Base-by-base conservation (phyloP, 1,284 basidiomycete species). In the Ustilago loliicola region DNA sequence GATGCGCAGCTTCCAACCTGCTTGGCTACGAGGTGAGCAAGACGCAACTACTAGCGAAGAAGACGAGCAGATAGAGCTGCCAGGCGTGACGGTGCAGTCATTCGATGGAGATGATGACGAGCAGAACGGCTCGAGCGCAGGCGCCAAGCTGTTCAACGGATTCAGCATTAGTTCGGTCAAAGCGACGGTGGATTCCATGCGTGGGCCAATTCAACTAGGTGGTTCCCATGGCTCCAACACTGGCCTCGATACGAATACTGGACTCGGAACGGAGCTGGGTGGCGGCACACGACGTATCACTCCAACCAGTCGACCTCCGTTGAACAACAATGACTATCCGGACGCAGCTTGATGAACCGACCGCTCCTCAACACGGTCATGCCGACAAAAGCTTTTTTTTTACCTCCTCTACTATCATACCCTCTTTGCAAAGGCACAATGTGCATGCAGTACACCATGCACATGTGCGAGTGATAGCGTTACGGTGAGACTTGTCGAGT, bases 81-180 rank as follows among this genome's bases (percentile, higher is more conserved):
- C 82, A 2, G 82, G 80, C 2, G 82, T 84, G 6, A 79, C 77
- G 8, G 81, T 84, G 34, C 82, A 83, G 61, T 68, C 71, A 2
- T 77, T 80, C 21, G 82, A 82, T 27, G 63, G 55, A 21, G 72
- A 77, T 15, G 71, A 63, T 11, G 72, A 70, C 17, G 72, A 66
- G 9, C 57, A 61, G 29, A 62, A 53, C 21, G 63, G 51, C 1
- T 25, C 48, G 27, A 19, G 29, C 8, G 48, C 27, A 29, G 66
- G 61, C 25, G 42, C 61, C 17, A 67, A 66, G 70, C 51, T 69
- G 61, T 76, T 67, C 59, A 68, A 75, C 21, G 76, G 80, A 5
- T 64, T 73, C 60, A 80, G 70, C 40, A 84, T 84, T 70, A 81
- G 75, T 60, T 73, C 68, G 27, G 82, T 84, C 77, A 84, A 84